Percentiles rank a stretch among this genome's conserved stretches.
Evolutionary conservation across 768 basidiomycete genomes (phyloP).

Genomic region (Tulasnella sp.): DNA sequence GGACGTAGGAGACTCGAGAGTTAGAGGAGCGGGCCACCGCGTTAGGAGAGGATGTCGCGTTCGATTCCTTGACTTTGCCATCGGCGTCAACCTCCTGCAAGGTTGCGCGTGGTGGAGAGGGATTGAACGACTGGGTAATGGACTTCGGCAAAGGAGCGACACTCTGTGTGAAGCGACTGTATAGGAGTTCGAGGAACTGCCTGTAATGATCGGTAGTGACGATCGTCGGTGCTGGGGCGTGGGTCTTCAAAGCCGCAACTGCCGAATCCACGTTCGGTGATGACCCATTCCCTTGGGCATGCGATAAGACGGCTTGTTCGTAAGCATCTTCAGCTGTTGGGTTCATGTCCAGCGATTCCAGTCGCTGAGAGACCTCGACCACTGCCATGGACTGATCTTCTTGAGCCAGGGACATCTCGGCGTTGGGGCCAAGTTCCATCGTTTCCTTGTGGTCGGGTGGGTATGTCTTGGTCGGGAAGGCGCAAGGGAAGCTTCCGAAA

Average conservation of each 20-base stretch:
- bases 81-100: conserved; percentile 9
- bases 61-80: neutral
- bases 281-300: neutral
- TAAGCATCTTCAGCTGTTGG: conserved; percentile 23
- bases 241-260: neutral
- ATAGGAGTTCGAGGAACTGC: conserved; percentile 18
- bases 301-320: conserved; percentile 6
- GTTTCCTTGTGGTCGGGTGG: conserved; percentile 2
- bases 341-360: conserved; percentile 24
- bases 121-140: neutral
- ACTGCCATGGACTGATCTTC: neutral
- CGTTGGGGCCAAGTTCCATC: conserved; percentile 10
- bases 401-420: conserved; percentile 16
- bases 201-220: conserved; percentile 6
- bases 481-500: conserved; percentile 5
- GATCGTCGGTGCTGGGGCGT: neutral
- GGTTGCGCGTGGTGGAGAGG: neutral
- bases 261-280: neutral
- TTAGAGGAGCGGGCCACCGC: neutral
- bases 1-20: conserved; percentile 5
- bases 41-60: neutral
- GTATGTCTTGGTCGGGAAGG: conserved; percentile 4
- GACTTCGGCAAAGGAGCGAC: conserved; percentile 9
- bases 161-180: conserved; percentile 5
- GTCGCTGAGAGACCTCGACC: neutral